Evolutionary conservation across 2,329 filamentous ascomycete genomes (phyloP).

Genomic region (Pseudopyricularia cyperi): DNA sequence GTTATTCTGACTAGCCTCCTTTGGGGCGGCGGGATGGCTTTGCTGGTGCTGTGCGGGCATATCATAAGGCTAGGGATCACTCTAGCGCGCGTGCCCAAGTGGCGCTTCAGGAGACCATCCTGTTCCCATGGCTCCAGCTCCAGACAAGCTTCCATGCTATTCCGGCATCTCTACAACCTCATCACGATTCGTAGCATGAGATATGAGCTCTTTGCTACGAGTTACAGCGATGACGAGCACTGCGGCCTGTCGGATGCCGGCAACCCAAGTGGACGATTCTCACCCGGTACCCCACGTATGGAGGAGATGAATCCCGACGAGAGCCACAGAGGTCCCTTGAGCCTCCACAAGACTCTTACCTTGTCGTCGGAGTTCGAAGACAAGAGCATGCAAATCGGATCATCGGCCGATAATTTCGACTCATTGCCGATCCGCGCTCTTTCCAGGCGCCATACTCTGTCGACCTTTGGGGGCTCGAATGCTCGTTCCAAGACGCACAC

Average conservation of each 20-base stretch:
- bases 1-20: conserved; percentile 75
- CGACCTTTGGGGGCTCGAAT: conserved; percentile 22
- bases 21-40: conserved; percentile 67
- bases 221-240: conserved; percentile 13
- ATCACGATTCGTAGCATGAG: conserved; percentile 12
- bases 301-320: neutral
- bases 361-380: neutral
- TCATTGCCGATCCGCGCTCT: neutral
- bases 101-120: conserved; percentile 55
- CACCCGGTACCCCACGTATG: neutral
- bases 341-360: neutral
- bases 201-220: conserved; percentile 17
- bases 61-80: conserved; percentile 75
- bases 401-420: neutral
- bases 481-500: conserved; percentile 36
- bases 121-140: conserved; percentile 13
- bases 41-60: conserved; percentile 60
- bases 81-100: conserved; percentile 77
- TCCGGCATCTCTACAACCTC: conserved; percentile 28
- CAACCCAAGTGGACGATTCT: neutral
- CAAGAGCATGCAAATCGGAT: neutral
- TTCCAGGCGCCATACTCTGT: conserved; percentile 37
- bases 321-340: neutral
- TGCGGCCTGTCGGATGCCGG: conserved; percentile 10
- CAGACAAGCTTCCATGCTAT: conserved; percentile 22